Conservation (phyloP, 1,284 basidiomycete genomes). For the Moesziomyces aphidis region DNA sequence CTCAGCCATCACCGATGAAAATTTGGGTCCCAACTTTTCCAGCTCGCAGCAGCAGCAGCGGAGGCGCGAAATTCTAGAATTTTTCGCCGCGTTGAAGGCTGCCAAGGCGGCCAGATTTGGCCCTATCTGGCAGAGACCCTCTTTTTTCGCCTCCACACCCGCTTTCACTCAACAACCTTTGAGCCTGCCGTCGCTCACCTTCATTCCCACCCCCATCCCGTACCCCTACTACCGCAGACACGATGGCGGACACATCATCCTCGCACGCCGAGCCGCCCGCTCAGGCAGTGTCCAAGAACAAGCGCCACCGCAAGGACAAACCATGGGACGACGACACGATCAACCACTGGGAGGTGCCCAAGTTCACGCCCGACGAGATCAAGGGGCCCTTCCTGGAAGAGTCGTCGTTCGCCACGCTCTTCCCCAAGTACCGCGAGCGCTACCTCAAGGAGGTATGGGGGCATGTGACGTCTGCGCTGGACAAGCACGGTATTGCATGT, state of each 20-base stretch:
- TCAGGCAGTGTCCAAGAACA: conserved; percentile 56
- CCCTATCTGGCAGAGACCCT: not conserved
- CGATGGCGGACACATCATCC: conserved; percentile 19
- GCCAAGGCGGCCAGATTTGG: not conserved
- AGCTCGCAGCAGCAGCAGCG: not conserved
- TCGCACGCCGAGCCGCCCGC: conserved; percentile 5
- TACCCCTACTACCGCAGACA: too few species aligned
- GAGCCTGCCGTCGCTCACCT: not conserved
- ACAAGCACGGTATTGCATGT: conserved; percentile 85
- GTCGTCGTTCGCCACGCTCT: conserved; percentile 96
- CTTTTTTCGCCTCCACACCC: not conserved
- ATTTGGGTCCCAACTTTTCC: too few species aligned
- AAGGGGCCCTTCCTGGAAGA: conserved; percentile 86
- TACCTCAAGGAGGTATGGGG: conserved; percentile 96
- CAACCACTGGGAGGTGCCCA: conserved; percentile 95
- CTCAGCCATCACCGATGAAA: conserved; percentile 29
- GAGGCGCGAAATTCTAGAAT: conserved; percentile 22
- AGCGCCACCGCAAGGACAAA: conserved; percentile 66
- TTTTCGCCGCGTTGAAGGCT: conserved; percentile 16
- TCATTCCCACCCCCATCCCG: not conserved
- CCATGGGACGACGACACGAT: conserved; percentile 97
- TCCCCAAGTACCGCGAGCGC: conserved; percentile 98
- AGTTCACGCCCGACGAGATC: conserved; percentile 79
- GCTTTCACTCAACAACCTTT: too few species aligned
- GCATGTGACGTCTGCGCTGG: conserved; percentile 87